Evolutionary conservation across 2,329 filamentous ascomycete species (phyloP).

Genomic region (Clarireedia homoeocarpa): DNA sequence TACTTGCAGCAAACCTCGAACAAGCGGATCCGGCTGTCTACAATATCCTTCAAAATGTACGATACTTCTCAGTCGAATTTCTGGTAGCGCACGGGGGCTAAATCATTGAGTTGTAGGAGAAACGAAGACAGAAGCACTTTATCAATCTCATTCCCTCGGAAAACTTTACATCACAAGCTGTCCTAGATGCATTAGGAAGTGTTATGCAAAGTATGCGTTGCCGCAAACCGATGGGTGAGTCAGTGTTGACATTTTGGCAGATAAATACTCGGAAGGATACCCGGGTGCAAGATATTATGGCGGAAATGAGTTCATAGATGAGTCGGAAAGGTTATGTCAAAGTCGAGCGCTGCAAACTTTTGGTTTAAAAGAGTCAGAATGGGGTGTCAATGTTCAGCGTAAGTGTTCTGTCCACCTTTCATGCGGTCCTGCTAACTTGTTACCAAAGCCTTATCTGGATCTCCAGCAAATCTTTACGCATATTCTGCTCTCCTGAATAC

Average conservation of each 20-base stretch:
- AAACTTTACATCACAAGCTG: constrained; percentile 91
- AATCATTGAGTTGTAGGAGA: constrained; percentile 55
- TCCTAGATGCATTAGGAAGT: constrained; percentile 84
- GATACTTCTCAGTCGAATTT: background rate
- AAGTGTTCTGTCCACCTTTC: constrained; percentile 27
- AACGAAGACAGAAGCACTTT: constrained; percentile 92
- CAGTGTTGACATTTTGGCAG: constrained; percentile 38
- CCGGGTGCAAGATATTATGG: constrained; percentile 95
- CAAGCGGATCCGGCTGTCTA: constrained; percentile 82
- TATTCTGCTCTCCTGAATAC: constrained; percentile 90
- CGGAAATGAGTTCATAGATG: constrained; percentile 92
- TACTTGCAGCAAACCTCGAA: constrained; percentile 71
- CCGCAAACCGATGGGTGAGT: constrained; percentile 26
- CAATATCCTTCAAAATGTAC: constrained; percentile 83
- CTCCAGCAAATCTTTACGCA: constrained; percentile 68
- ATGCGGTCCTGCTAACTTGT: constrained; percentile 15
- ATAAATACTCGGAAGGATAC: constrained; percentile 98
- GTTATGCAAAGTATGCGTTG: constrained; percentile 76
- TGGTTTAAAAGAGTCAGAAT: constrained; percentile 72
- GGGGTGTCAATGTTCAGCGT: constrained; percentile 96
- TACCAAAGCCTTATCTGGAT: constrained; percentile 35
- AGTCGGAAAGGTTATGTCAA: constrained; percentile 84
- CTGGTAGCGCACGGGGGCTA: background rate
- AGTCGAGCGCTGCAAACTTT: constrained; percentile 83
- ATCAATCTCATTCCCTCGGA: constrained; percentile 96